Base-by-base conservation (phyloP, 768 basidiomycete genomes). In the Hericium alpestre region DNA sequence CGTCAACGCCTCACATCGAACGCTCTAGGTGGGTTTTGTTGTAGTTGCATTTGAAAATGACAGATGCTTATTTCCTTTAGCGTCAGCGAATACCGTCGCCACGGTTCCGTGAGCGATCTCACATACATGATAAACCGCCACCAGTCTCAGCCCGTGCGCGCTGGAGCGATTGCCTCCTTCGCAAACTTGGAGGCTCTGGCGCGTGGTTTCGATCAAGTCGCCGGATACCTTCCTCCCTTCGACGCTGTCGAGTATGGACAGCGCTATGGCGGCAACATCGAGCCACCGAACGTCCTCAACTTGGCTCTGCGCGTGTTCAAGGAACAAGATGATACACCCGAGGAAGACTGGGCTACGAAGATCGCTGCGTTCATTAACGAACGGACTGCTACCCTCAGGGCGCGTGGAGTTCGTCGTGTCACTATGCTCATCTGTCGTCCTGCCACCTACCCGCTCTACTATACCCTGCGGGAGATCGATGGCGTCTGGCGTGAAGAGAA, bases 91-190 rank as follows among this genome's bases (percentile, higher is more conserved):
- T 74, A 82, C 64, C 82, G 80, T 56, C 83, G 96, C 59, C 84
- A 91, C 58, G 94, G 86, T 18, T 96, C 93, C 16, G 94, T 98
- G 65, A 95, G 93, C 65, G 96, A 99, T 69, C 75, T 99, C 61
- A 92, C 87, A 49, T 98, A 93, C 71, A 79, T 97, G 71, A 91
- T 98, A 70, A 83, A 75, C 66, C 84, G 83, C 60, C 83, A 87
- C 68, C 88, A 93, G 68, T 80, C 86, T 6, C 93, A 97, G 67
- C 95, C 96, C 22, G 72, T 90, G 40, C 88, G 96, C 49, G 88
- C 81, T 60, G 96, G 96, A 62, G 88, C 88, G 27, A 90, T 98
- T 63, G 86, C 93, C 37, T 92, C 93, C 1, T 97, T 92, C 80
- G 83, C 86, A 53, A 84, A 86, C 68, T 69, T 91, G 52, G 70